Percentiles rank a stretch among this genome's conserved stretches.
Conservation (phyloP, 345 rosid genomes). For the Ceriops decandra region DNA sequence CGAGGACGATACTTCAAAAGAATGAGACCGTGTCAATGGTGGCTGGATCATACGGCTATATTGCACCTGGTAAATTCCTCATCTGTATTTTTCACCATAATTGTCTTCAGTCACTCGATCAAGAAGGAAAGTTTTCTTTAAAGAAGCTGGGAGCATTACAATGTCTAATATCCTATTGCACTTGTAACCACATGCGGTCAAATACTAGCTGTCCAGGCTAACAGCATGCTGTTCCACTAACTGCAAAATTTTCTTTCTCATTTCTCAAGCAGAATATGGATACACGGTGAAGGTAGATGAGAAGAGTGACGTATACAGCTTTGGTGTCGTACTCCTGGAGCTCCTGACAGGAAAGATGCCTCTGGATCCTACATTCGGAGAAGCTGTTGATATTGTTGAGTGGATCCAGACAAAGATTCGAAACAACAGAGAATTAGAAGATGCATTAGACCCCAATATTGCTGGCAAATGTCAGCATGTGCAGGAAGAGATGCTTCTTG, state of each 20-base stretch:
- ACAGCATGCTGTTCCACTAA: too few relatives aligned
- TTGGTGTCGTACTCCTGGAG: constrained; percentile 76
- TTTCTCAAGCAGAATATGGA: constrained; percentile 59
- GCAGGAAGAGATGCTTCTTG: constrained; percentile 87
- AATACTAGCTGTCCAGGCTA: too few relatives aligned
- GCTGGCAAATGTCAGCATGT: constrained; percentile 76
- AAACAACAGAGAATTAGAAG: constrained; percentile 46
- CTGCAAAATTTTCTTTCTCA: neutral
- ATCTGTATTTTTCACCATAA: neutral
- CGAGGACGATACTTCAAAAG: constrained; percentile 76
- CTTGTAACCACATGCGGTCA: too few relatives aligned
- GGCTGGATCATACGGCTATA: constrained; percentile 89
- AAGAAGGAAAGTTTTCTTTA: too few relatives aligned
- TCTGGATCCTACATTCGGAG: constrained; percentile 71
- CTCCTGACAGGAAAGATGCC: constrained; percentile 79
- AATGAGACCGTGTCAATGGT: constrained; percentile 88
- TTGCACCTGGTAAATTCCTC: constrained; percentile 63
- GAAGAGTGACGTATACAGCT: constrained; percentile 85
- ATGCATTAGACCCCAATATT: constrained; percentile 60
- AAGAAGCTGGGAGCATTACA: too few relatives aligned
- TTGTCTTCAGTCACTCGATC: too few relatives aligned
- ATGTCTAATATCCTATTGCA: too few relatives aligned
- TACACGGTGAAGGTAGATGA: constrained; percentile 79
- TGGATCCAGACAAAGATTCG: constrained; percentile 58
- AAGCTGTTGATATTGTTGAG: constrained; percentile 59